Evolutionary conservation across 2,329 filamentous ascomycete genomes (phyloP).

Genomic region (Periconia macrospinosa): DNA sequence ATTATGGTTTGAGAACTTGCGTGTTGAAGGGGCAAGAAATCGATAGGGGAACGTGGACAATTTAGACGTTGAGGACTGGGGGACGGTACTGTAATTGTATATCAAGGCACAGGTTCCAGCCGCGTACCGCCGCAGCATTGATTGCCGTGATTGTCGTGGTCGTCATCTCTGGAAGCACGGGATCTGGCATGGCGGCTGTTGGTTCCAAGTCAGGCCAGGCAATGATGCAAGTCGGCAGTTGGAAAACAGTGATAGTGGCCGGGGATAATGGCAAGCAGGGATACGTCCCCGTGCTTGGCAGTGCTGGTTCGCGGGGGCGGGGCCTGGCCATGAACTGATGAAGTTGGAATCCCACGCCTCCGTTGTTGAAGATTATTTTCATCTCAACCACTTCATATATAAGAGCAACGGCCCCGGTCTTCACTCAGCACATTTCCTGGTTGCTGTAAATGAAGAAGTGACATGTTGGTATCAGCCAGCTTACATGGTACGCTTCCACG

Average conservation of each 20-base stretch:
- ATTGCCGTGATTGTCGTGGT: conserved; percentile 10
- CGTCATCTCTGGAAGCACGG: conserved; percentile 5
- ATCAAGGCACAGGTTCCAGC: conserved; percentile 3
- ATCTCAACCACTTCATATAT: not conserved
- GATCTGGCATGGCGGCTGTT: conserved; percentile 7
- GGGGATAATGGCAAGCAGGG: not conserved
- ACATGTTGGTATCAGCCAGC: not conserved
- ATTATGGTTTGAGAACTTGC: conserved; percentile 24
- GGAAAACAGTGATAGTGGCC: conserved; percentile 2
- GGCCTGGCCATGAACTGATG: not conserved
- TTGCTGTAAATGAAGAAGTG: not conserved
- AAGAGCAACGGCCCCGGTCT: not conserved
- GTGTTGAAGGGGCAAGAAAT: conserved; percentile 17
- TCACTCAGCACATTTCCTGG: not conserved
- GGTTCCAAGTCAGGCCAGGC: not conserved
- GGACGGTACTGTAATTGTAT: conserved; percentile 4
- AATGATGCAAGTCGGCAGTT: conserved; percentile 23
- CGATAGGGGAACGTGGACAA: conserved; percentile 3
- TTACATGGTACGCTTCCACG: not conserved
- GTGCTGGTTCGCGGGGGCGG: not conserved
- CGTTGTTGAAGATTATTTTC: not conserved
- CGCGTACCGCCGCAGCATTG: conserved; percentile 5
- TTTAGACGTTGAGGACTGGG: conserved; percentile 11
- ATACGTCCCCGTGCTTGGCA: not conserved
- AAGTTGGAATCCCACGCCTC: not conserved